These are phyloP conservation scores for Pseudopithomyces maydicus DNA, from an alignment of 2,329 filamentous ascomycete genomes.

Conservation along the genomic window DNA sequence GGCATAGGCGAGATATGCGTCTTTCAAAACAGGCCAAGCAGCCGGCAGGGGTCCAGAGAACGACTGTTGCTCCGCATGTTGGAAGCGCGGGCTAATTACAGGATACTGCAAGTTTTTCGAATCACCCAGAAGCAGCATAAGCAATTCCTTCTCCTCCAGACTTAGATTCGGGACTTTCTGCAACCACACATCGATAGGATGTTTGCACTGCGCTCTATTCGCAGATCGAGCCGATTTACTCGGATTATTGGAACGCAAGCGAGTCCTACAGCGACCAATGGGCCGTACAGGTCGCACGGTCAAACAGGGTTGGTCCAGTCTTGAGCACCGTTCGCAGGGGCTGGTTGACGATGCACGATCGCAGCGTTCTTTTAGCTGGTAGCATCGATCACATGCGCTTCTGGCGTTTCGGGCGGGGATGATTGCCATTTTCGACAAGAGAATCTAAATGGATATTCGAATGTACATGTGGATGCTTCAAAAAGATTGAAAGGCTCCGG, in stretches of 20 bases:
- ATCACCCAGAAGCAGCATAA: slow-evolving; percentile 7
- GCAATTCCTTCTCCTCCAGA: slow-evolving; percentile 8
- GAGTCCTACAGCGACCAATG: slow-evolving; percentile 3
- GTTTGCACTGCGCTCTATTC: neutral
- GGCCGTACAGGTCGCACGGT: slow-evolving; percentile 11
- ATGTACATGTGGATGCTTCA: too few relatives aligned
- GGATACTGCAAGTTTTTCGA: slow-evolving; percentile 4
- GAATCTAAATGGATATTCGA: too few relatives aligned
- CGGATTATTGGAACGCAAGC: neutral
- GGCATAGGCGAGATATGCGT: slow-evolving; percentile 13
- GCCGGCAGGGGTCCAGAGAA: slow-evolving; percentile 1
- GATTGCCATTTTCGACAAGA: neutral
- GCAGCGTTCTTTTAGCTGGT: slow-evolving; percentile 14
- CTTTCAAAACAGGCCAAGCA: slow-evolving; percentile 12
- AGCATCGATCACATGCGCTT: slow-evolving; percentile 14
- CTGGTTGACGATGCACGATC: slow-evolving; percentile 1
- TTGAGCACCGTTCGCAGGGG: slow-evolving; percentile 10
- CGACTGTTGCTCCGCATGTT: slow-evolving; percentile 9
- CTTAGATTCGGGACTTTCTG: neutral
- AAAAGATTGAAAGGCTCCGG: too few relatives aligned
- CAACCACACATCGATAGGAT: neutral
- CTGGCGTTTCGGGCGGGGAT: neutral
- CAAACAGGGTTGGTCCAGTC: slow-evolving; percentile 8
- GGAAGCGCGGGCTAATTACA: slow-evolving; percentile 8
- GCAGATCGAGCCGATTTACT: neutral